These are phyloP conservation scores for Colletotrichum musicola DNA, from an alignment of 2,329 filamentous ascomycete species.

Conservation along the genomic window DNA sequence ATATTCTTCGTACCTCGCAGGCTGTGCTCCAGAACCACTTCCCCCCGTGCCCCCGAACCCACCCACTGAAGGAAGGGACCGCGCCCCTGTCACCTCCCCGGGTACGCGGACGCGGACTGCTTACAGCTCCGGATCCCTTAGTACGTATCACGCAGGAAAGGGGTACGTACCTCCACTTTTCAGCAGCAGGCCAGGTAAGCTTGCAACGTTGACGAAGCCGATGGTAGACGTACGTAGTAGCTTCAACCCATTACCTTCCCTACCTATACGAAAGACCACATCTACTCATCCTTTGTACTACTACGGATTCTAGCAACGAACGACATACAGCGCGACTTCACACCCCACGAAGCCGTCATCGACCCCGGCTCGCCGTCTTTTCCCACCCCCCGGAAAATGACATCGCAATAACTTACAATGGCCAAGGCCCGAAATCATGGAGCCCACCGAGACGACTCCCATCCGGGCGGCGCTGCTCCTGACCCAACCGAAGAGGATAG, in stretches of 20 bases:
- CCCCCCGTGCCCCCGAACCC: neutral
- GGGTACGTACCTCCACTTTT: constrained; percentile 29
- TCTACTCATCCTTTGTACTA: neutral
- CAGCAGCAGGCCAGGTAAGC: constrained; percentile 21
- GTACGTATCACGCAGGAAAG: neutral
- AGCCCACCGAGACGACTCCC: constrained; percentile 38
- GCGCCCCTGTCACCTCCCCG: constrained; percentile 12
- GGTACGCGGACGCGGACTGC: constrained; percentile 22
- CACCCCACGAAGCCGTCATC: neutral
- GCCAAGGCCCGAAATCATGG: constrained; percentile 41
- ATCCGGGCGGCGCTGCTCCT: constrained; percentile 32
- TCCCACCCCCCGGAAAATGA: constrained; percentile 35
- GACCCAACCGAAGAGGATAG: constrained; percentile 41
- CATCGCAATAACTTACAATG: constrained; percentile 42
- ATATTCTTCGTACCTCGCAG: neutral
- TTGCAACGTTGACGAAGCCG: constrained; percentile 37
- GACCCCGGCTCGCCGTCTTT: neutral
- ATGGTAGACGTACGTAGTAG: constrained; percentile 20
- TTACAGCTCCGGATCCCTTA: constrained; percentile 34
- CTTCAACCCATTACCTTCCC: neutral
- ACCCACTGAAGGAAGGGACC: neutral
- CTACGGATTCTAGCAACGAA: neutral
- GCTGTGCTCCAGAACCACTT: neutral
- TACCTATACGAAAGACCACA: neutral
- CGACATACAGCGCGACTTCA: constrained; percentile 10